Base-by-base conservation (phyloP, 2,329 filamentous ascomycete species). In the Phialophora expanda region DNA sequence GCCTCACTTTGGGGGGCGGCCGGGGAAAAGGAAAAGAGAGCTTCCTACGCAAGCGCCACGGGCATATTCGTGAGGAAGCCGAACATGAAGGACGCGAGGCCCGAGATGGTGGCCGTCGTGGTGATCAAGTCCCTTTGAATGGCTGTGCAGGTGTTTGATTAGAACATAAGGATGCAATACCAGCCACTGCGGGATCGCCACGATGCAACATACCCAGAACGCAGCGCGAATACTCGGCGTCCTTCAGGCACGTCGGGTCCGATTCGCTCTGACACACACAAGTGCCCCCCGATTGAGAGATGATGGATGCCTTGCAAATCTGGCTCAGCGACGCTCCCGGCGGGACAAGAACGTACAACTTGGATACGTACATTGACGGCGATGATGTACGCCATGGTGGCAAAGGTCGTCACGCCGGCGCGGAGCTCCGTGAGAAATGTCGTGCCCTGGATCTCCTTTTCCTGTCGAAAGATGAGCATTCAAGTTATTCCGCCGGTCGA, bases 61-160 rank as follows among this genome's bases (percentile, higher is more conserved):
- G 92, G 91, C 58, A 93, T 82, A 71, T 96, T 96, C 68, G 92
- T 89, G 69, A 93, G 87, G 1, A 94, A 77, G 20, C 92, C 92
- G 89, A 96, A 93, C 77, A 84, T 88, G 77, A 96, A 93, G n/a
- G 87, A 89, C 2, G 89, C 86, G 53, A 96, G 79, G 24, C 90
- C 90, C 14, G 91, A 85, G 70, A 95, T 93, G 61, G 92, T 91
- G 53, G 92, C 91, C 5, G 92, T 96, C 11, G 89, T 92, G 7
- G 92, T 96, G 61, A 96, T 89, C 44, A 93, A 80, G 75, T 96
- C 92, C 34, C 91, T 87, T 77, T 90, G 90, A 75, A 94, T 76
- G 69, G 84, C 84, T 73, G 81, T 76, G 41, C 80, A 73, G 67
- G 81, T 83, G 38, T 5, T 12, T 8, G 17, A n/a, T 44, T 8